Conservation (phyloP, 2,329 filamentous ascomycete species). For the Fusarium pseudocircinatum region DNA sequence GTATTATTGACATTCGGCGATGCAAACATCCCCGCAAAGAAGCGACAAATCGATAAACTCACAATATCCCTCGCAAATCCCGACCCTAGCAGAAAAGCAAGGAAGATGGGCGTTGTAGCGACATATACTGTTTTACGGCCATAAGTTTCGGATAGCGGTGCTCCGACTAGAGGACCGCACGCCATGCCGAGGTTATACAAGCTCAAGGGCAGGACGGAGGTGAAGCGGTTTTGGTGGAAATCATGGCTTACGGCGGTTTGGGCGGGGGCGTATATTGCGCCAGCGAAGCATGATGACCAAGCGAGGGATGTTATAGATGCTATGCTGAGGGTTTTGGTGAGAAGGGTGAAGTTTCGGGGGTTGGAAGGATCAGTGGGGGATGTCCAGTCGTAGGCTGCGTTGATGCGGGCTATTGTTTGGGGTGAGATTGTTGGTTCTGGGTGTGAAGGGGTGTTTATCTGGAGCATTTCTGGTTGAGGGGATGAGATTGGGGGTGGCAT, state of each 20-base stretch:
- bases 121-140: conserved; percentile 24
- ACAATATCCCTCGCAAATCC: not conserved
- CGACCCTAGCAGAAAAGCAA: not conserved
- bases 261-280: conserved; percentile 20
- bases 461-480: not conserved
- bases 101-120: conserved; percentile 21
- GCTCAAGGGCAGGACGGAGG: conserved; percentile 4
- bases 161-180: conserved; percentile 17
- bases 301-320: conserved; percentile 12
- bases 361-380: conserved; percentile 14
- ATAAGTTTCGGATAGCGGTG: conserved; percentile 25
- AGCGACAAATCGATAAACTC: conserved; percentile 5
- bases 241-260: conserved; percentile 5
- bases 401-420: conserved; percentile 27
- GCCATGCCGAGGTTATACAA: conserved; percentile 34
- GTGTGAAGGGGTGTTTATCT: not conserved
- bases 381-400: conserved; percentile 30
- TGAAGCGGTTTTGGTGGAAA: not conserved
- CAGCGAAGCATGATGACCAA: conserved; percentile 4
- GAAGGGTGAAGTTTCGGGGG: conserved; percentile 17
- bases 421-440: not conserved
- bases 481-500: not conserved
- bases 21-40: conserved; percentile 28
- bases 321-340: conserved; percentile 5
- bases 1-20: conserved; percentile 31